A percentile compares a stretch with the other conserved stretches of the same genome.
These are phyloP conservation scores for Aspergillus sp. DNA, from an alignment of 2,329 filamentous ascomycete genomes.

Conservation along the genomic window DNA sequence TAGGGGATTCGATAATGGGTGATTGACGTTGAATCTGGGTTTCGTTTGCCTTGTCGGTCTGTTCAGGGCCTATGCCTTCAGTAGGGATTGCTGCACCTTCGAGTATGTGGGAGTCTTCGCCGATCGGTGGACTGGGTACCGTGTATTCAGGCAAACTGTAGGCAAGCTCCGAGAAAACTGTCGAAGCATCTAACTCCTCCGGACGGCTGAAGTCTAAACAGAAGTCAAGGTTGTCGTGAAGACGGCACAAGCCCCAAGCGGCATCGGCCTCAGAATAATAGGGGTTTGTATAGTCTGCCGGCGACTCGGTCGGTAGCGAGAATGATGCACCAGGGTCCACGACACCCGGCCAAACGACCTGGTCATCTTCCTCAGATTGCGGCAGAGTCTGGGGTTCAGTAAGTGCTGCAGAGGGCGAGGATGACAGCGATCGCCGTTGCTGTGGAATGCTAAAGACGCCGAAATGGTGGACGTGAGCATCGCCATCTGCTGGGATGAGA, in stretches of 20 bases:
- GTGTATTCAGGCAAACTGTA: neutral
- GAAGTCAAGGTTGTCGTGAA: neutral
- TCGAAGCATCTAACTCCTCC: neutral
- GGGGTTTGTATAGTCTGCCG: neutral
- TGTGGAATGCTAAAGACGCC: neutral
- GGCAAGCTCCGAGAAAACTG: neutral
- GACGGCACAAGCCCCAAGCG: neutral
- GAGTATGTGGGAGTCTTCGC: neutral
- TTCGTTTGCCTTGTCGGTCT: neutral
- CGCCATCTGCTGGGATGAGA: neutral
- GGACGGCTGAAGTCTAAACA: neutral
- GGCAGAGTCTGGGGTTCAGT: neutral
- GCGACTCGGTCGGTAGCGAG: neutral
- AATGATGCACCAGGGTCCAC: neutral
- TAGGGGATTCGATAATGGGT: neutral
- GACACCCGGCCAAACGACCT: neutral
- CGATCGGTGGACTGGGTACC: neutral
- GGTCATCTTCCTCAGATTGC: neutral
- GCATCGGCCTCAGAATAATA: neutral
- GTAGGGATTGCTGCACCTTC: neutral
- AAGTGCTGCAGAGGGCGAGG: neutral
- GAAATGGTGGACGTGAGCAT: neutral
- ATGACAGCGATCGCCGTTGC: neutral
- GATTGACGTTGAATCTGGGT: neutral
- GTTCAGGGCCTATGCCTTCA: neutral